A percentile compares a stretch with the other conserved stretches of the same genome.
Evolutionary conservation across 108 stramenopile species (phyloP).

Genomic region (Pseudonitzschia multistriata): DNA sequence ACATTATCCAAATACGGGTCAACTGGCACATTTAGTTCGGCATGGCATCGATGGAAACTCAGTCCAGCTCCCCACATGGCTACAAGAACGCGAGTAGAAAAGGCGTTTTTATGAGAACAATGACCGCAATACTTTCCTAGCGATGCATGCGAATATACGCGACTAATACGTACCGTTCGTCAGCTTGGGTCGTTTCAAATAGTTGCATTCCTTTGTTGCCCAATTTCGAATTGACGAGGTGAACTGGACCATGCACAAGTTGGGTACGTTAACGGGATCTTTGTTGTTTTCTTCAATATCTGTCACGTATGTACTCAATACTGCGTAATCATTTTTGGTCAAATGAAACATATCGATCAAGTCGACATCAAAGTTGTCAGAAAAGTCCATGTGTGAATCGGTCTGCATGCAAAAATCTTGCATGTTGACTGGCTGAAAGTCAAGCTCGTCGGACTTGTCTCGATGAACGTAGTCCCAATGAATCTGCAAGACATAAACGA

Average conservation of each 20-base stretch:
- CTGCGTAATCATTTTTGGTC: slow-evolving; percentile 86
- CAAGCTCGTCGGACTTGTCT: slow-evolving; percentile 13
- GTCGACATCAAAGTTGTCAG: slow-evolving; percentile 54
- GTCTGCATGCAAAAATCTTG: slow-evolving; percentile 91
- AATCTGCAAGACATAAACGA: not conserved
- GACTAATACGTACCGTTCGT: slow-evolving; percentile 31
- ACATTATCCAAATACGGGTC: slow-evolving; percentile 84
- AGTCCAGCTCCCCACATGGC: slow-evolving; percentile 87
- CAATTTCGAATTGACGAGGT: slow-evolving; percentile 64
- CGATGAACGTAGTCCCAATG: slow-evolving; percentile 39
- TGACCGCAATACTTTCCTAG: not conserved
- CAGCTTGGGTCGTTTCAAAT: slow-evolving; percentile 66
- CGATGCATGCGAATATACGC: too few species aligned
- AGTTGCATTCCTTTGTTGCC: slow-evolving; percentile 62
- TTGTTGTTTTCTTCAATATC: slow-evolving; percentile 60
- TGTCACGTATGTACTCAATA: slow-evolving; percentile 83
- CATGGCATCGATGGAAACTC: slow-evolving; percentile 80
- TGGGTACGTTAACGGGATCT: slow-evolving; percentile 60
- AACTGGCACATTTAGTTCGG: slow-evolving; percentile 83
- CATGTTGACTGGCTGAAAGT: slow-evolving; percentile 43
- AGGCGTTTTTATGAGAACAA: not conserved
- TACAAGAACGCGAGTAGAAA: slow-evolving; percentile 25
- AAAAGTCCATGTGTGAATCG: slow-evolving; percentile 87
- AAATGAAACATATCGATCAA: slow-evolving; percentile 74
- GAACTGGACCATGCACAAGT: slow-evolving; percentile 74